These are phyloP conservation scores for Eremothecium gossypii DNA, from an alignment of 1,139 yeast genomes.

Conservation along the genomic window DNA sequence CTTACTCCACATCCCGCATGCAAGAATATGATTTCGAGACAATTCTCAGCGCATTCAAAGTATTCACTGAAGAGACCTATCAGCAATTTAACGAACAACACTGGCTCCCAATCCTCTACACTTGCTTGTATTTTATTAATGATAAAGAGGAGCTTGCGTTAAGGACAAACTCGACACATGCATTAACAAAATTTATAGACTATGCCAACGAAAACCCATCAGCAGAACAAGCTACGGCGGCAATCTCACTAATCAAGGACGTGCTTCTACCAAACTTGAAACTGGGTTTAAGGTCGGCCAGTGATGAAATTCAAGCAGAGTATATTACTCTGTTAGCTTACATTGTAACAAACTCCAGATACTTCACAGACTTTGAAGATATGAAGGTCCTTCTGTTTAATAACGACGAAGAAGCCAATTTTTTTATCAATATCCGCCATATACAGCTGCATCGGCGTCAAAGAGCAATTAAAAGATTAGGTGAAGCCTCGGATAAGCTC, in stretches of 20 bases:
- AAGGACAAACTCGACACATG: conserved; percentile 66
- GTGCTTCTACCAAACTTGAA: conserved; percentile 59
- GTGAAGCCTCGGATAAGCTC: conserved; percentile 35
- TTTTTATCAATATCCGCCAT: conserved; percentile 72
- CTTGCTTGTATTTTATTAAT: conserved; percentile 59
- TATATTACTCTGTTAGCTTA: conserved; percentile 60
- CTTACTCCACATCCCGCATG: conserved; percentile 53
- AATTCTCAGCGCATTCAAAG: conserved; percentile 58
- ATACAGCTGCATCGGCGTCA: conserved; percentile 82
- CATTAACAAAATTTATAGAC: conserved; percentile 60
- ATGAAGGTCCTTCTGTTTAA: conserved; percentile 55
- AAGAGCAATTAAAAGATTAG: conserved; percentile 62
- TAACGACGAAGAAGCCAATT: conserved; percentile 77
- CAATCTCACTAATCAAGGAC: conserved; percentile 41
- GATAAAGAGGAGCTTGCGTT: conserved; percentile 76
- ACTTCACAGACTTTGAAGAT: conserved; percentile 50
- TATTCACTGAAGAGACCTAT: conserved; percentile 51
- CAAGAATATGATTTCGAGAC: conserved; percentile 74
- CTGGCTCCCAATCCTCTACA: conserved; percentile 74
- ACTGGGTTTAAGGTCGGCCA: conserved; percentile 54
- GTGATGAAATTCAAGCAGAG: conserved; percentile 62
- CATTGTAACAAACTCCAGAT: conserved; percentile 43
- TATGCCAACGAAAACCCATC: conserved; percentile 34
- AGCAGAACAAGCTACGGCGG: conserved; percentile 32
- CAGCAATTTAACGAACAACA: conserved; percentile 40